phyloP scores from a whole-genome alignment of 306 rosid species.

The Glycyrrhiza uralensis region DNA sequence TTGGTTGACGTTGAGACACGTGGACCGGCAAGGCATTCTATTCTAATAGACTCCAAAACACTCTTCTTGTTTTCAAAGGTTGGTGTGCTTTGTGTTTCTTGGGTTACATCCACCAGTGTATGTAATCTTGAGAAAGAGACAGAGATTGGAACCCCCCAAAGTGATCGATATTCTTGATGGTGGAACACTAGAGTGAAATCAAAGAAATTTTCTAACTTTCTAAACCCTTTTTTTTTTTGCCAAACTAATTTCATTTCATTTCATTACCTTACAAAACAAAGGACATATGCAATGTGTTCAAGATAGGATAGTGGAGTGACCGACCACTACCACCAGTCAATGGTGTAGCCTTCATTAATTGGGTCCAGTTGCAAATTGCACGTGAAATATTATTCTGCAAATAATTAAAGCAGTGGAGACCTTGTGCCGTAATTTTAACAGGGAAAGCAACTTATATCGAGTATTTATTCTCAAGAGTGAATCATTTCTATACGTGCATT shows the following conservation, averaged over 20 bases:
- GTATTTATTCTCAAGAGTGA: neutral
- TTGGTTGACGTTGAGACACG: slow-evolving; percentile 33
- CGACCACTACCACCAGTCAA: neutral
- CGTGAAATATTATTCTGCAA: neutral
- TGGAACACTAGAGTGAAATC: neutral
- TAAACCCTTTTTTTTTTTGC: neutral
- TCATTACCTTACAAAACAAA: neutral
- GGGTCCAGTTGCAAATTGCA: neutral
- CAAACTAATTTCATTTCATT: neutral
- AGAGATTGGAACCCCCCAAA: neutral
- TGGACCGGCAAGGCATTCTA: slow-evolving; percentile 5
- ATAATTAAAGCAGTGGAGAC: neutral
- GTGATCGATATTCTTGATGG: neutral
- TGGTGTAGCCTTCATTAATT: neutral
- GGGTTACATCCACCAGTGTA: neutral
- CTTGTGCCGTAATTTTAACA: neutral
- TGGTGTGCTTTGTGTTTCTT: slow-evolving; percentile 25
- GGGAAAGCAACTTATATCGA: neutral
- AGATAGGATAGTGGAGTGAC: neutral
- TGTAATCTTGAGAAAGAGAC: slow-evolving; percentile 22
- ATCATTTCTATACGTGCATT: too few relatives aligned
- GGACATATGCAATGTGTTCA: neutral
- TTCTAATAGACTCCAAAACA: slow-evolving; percentile 4
- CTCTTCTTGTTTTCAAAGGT: slow-evolving; percentile 22
- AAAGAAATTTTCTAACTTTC: neutral